Conservation (phyloP, 1,284 basidiomycete genomes). For the Athelia sp. region DNA sequence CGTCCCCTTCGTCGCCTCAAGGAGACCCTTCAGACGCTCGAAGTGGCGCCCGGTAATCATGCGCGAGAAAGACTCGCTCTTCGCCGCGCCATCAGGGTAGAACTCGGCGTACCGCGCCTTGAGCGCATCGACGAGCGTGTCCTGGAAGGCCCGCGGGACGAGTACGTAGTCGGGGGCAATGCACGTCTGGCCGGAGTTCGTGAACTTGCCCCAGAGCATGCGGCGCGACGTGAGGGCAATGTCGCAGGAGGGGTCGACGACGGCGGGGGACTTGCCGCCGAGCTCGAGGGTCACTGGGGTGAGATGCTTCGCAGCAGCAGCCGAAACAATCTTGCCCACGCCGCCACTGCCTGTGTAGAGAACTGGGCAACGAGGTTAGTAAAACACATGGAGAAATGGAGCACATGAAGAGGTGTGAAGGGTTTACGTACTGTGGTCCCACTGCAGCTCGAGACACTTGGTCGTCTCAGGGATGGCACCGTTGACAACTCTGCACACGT, state of each 20-base stretch:
- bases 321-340: constrained; percentile 75
- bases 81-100: constrained; percentile 44
- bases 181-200: constrained; percentile 73
- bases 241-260: constrained; percentile 69
- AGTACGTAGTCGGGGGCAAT: constrained; percentile 82
- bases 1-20: constrained; percentile 68
- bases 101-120: constrained; percentile 55
- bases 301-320: constrained; percentile 82
- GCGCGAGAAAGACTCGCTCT: constrained; percentile 38
- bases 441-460: constrained; percentile 75
- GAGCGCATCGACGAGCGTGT: constrained; percentile 57
- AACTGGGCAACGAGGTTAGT: no score
- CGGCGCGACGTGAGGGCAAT: constrained; percentile 54
- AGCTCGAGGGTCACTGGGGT: constrained; percentile 74
- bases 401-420: not conserved
- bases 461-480: constrained; percentile 76
- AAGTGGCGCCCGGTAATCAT: constrained; percentile 54
- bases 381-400: constrained; percentile 1
- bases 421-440: constrained; percentile 79
- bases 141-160: constrained; percentile 58
- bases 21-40: constrained; percentile 54
- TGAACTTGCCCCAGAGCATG: constrained; percentile 77
- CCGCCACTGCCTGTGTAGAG: constrained; percentile 55
- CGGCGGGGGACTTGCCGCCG: constrained; percentile 79
- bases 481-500: constrained; percentile 69